A percentile compares a stretch with the other conserved stretches of the same genome.
These are phyloP conservation scores for Cerrena zonata DNA, from an alignment of 1,284 basidiomycete genomes.

Conservation along the genomic window DNA sequence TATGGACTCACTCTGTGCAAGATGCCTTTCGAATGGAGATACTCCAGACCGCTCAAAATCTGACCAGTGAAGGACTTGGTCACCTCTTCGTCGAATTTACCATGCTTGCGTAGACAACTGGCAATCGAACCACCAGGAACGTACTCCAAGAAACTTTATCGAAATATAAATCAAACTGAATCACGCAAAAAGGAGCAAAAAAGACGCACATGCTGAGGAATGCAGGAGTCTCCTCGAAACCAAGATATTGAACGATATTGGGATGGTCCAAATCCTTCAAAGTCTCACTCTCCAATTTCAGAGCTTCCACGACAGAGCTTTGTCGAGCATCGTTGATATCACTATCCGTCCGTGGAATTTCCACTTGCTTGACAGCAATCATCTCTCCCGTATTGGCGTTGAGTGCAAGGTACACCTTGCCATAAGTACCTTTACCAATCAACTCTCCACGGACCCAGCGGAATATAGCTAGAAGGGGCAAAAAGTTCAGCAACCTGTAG, in stretches of 20 bases:
- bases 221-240: conserved; percentile 88
- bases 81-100: conserved; percentile 88
- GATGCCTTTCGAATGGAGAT: conserved; percentile 88
- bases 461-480: conserved; percentile 66
- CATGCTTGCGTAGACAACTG: conserved; percentile 85
- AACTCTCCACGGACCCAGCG: conserved; percentile 98
- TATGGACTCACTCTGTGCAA: conserved; percentile 73
- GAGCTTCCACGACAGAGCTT: conserved; percentile 79
- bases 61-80: conserved; percentile 91
- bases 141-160: conserved; percentile 93
- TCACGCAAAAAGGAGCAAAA: conserved; percentile 4
- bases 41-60: conserved; percentile 87
- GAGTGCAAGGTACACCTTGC: conserved; percentile 90
- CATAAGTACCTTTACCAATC: conserved; percentile 95
- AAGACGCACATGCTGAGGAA: conserved; percentile 84
- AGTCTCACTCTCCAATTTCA: conserved; percentile 92
- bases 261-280: conserved; percentile 95
- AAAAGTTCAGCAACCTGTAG: conserved; percentile 2
- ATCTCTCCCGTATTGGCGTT: conserved; percentile 99
- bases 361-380: conserved; percentile 99
- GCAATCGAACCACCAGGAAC: conserved; percentile 96
- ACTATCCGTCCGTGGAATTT: conserved; percentile 83
- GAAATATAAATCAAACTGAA: conserved; percentile 7
- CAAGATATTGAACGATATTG: conserved; percentile 95
- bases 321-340: conserved; percentile 88